Evolutionary conservation across 108 stramenopile species (phyloP), one percentile per base, ranked within the genome.

Genomic region (Cylindrotheca closterium): DNA sequence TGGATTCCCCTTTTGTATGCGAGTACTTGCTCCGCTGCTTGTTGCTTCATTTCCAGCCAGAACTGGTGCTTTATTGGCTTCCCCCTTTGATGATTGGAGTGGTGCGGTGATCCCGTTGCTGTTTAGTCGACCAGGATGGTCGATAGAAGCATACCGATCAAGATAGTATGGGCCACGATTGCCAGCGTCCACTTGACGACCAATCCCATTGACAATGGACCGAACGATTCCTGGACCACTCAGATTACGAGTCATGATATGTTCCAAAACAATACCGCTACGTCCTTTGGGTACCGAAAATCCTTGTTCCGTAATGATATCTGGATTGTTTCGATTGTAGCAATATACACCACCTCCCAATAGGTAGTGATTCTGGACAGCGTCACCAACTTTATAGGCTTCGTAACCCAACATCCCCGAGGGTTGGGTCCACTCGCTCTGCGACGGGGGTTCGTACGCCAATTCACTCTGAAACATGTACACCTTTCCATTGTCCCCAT

Each of bases 381-480:
- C 5, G 24, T 56, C 28, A n/a, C 55, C 28, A 7, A 56, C 28
- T 27, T 56, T 56, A 27, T 56, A 56, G 5, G 28, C 55, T 5
- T 17, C 55, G 8, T 24, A 56, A 5, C 55, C 55, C 28, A 30
- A 7, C 8, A 27, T 56, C 4, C 55, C 55, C 8, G 23, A 17
- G 24, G 24, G 27, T 24, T 4, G 4, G 17, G n/a, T 56, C 55
- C 55, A 56, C 7, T 56, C 55, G 25, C 17, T 24, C 28, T 56
- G 55, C 4, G 55, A 30, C 33, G 68, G 30, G 29, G 75, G 85
- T 78, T 86, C 87, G 58, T 91, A 91, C 7, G 87, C 86, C 4
- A 91, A 45, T 53, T 91, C 90, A 58, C 86, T 78, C 50, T 91
- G 90, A 62, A 82, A 91, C 55, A 91, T 88, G 42, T 68, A 70